Percentiles rank a stretch among this genome's conserved stretches.
phyloP scores from a whole-genome alignment of 441 rosid genomes.

The Hypseocharis bilobata region DNA sequence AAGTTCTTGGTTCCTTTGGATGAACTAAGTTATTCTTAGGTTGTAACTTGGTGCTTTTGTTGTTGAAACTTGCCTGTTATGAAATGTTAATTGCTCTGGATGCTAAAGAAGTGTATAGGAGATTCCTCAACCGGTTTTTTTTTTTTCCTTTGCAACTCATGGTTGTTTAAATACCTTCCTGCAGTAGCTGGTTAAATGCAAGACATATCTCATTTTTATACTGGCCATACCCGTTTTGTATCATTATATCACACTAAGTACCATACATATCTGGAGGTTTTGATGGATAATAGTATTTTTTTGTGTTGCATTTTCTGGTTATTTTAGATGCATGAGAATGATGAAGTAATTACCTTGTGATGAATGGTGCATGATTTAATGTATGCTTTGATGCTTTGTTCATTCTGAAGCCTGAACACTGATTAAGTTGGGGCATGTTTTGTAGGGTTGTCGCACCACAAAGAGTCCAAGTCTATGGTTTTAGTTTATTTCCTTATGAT shows the following conservation, averaged over 20 bases:
- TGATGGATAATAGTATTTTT: not conserved
- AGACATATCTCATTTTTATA: not conserved
- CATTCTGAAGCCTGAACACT: not conserved
- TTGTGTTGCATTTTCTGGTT: not conserved
- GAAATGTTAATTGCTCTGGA: not conserved
- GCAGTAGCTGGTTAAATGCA: not conserved
- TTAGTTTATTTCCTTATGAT: too few relatives aligned
- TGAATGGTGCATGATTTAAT: not conserved
- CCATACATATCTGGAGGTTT: not conserved
- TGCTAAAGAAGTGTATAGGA: not conserved
- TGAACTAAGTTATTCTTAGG: too few relatives aligned
- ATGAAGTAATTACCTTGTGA: not conserved
- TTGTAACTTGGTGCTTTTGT: too few relatives aligned
- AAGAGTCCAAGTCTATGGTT: too few relatives aligned
- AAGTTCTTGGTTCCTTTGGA: too few relatives aligned
- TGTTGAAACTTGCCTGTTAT: not conserved
- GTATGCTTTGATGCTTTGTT: not conserved
- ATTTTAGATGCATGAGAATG: conserved; percentile 1
- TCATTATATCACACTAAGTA: too few relatives aligned
- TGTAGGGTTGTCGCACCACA: too few relatives aligned
- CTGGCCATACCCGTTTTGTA: too few relatives aligned
- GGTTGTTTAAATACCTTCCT: not conserved
- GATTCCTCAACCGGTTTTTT: not conserved
- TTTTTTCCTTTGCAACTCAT: not conserved
- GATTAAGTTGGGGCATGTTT: too few relatives aligned